These are phyloP conservation scores for Globisporangium rhizosaccharum DNA, from an alignment of 352 stramenopile genomes.

Conservation along the genomic window DNA sequence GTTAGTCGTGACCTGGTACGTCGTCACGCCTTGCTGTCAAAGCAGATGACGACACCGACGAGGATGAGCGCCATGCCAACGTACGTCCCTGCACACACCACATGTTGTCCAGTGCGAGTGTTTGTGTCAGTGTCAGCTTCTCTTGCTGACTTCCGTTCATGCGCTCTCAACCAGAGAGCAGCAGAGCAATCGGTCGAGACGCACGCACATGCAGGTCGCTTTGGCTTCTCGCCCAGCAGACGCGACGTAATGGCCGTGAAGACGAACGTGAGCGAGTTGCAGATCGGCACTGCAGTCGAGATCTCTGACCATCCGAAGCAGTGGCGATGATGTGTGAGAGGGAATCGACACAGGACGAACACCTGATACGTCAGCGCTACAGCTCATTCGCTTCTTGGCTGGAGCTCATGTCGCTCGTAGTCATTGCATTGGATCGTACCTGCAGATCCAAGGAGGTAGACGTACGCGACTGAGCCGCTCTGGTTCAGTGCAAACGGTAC, in stretches of 20 bases:
- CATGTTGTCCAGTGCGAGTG: not conserved
- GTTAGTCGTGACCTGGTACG: no score
- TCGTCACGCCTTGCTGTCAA: slow-evolving; percentile 43
- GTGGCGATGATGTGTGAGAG: no score
- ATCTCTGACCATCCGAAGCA: slow-evolving; percentile 37
- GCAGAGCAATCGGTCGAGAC: not conserved
- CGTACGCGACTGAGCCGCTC: slow-evolving; percentile 76
- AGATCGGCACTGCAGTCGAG: slow-evolving; percentile 83
- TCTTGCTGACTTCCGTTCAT: not conserved
- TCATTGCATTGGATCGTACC: slow-evolving; percentile 21
- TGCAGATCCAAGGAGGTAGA: slow-evolving; percentile 68
- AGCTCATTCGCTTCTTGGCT: not conserved
- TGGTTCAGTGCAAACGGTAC: slow-evolving; percentile 82
- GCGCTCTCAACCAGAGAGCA: not conserved
- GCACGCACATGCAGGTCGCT: slow-evolving; percentile 59
- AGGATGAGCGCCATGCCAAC: slow-evolving; percentile 57
- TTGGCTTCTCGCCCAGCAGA: slow-evolving; percentile 64
- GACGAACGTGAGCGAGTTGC: slow-evolving; percentile 85
- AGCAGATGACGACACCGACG: slow-evolving; percentile 58
- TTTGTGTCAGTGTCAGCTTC: not conserved
- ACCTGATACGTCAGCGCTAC: not conserved
- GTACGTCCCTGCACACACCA: slow-evolving; percentile 37
- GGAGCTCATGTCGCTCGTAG: not conserved
- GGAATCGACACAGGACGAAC: no score
- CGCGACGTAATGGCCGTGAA: slow-evolving; percentile 83